Evolutionary conservation across 2,329 filamentous ascomycete genomes (phyloP).

Genomic region (Nothophaeocryptopus gaeumannii): DNA sequence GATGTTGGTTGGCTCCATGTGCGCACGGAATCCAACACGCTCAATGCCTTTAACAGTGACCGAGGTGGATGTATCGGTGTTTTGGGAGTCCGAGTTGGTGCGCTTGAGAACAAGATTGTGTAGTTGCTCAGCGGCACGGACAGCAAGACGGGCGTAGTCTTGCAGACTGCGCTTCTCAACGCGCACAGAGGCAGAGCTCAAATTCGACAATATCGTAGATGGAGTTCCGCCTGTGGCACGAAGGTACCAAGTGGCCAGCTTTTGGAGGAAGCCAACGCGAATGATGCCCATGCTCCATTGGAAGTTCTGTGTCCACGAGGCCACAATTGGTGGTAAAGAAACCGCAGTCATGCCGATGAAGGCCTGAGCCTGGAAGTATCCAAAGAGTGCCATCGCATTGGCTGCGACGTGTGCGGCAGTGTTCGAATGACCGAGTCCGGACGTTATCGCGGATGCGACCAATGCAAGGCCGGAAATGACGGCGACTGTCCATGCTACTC

Average conservation of each 20-base stretch:
- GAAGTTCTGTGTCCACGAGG: conserved; percentile 95
- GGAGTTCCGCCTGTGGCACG: conserved; percentile 85
- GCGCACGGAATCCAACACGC: conserved; percentile 79
- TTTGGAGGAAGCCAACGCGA: conserved; percentile 78
- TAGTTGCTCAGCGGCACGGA: conserved; percentile 49
- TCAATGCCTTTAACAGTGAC: conserved; percentile 75
- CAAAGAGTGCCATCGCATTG: conserved; percentile 89
- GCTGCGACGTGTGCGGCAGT: conserved; percentile 91
- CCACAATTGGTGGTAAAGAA: conserved; percentile 78
- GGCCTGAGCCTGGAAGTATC: conserved; percentile 91
- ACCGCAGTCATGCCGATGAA: conserved; percentile 84
- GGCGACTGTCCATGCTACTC: conserved; percentile 85
- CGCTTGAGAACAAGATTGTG: conserved; percentile 45
- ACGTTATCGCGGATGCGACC: conserved; percentile 81
- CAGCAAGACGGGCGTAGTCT: conserved; percentile 46
- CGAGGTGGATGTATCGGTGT: conserved; percentile 36
- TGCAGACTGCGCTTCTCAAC: conserved; percentile 67
- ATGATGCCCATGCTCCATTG: conserved; percentile 99
- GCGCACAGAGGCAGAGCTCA: conserved; percentile 75
- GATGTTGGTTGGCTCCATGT: conserved; percentile 85
- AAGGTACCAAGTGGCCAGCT: conserved; percentile 92
- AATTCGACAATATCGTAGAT: conserved; percentile 70
- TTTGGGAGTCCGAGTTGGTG: conserved; percentile 25
- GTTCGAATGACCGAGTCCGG: conserved; percentile 86
- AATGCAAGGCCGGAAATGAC: conserved; percentile 82